A percentile compares a stretch with the other conserved stretches of the same genome.
Evolutionary conservation across 192 early-diverging fungal species (phyloP).

Genomic region (Coemansia sp.): DNA sequence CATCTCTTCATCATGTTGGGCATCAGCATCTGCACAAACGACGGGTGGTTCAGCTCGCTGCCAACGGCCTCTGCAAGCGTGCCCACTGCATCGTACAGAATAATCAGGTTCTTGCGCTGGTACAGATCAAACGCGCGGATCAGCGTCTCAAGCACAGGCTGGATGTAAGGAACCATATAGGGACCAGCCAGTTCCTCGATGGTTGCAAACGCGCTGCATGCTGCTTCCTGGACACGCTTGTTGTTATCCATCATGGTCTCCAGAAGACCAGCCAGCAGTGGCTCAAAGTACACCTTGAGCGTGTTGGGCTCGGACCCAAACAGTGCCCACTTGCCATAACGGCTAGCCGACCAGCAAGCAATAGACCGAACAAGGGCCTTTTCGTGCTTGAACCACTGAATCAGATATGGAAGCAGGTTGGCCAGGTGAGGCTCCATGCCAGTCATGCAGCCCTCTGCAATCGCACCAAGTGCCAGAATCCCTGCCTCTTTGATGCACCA

Average conservation of each 20-base stretch:
- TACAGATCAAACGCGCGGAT: conserved; percentile 84
- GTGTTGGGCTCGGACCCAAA: conserved; percentile 59
- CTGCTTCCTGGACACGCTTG: conserved; percentile 98
- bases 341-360: conserved; percentile 97
- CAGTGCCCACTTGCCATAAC: conserved; percentile 84
- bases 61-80: conserved; percentile 96
- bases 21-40: conserved; percentile 85
- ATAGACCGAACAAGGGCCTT: conserved; percentile 94
- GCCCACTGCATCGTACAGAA: conserved; percentile 95
- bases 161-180: conserved; percentile 83
- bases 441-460: conserved; percentile 91
- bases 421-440: conserved; percentile 91
- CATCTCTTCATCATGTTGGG: conserved; percentile 85
- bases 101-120: conserved; percentile 93
- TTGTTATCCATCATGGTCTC: conserved; percentile 88
- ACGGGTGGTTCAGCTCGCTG: conserved; percentile 72
- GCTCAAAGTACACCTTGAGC: conserved; percentile 75
- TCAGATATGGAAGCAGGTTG: conserved; percentile 81
- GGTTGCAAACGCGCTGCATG: conserved; percentile 93
- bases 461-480: conserved; percentile 95
- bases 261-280: conserved; percentile 74
- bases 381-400: conserved; percentile 74
- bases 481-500: conserved; percentile 94
- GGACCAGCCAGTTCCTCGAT: conserved; percentile 89
- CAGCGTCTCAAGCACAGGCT: conserved; percentile 81